Evolutionary conservation across 2,329 filamentous ascomycete genomes (phyloP).

Genomic region (Lachnellula arida): DNA sequence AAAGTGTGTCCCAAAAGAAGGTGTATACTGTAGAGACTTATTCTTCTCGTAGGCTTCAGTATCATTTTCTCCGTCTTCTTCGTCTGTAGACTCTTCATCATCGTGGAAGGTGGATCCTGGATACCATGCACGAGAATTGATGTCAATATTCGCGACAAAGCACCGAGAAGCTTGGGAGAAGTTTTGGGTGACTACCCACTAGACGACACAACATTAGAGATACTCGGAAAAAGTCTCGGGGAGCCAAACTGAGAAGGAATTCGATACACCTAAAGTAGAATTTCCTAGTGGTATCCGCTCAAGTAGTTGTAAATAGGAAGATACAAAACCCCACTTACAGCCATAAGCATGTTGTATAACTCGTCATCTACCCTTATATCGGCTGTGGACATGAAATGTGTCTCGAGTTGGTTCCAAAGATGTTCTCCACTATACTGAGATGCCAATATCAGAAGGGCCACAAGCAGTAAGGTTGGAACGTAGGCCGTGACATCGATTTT

Average conservation of each 20-base stretch:
- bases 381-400: constrained; percentile 57
- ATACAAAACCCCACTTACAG: not conserved
- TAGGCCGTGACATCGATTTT: constrained; percentile 57
- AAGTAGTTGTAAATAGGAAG: not conserved
- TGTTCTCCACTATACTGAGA: constrained; percentile 48
- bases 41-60: constrained; percentile 3
- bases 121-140: constrained; percentile 48
- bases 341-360: constrained; percentile 48
- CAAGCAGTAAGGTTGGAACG: constrained; percentile 49
- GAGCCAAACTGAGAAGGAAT: not conserved
- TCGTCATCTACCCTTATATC: constrained; percentile 63
- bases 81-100: constrained; percentile 38
- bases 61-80: constrained; percentile 39
- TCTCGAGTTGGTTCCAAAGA: constrained; percentile 41
- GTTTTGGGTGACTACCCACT: constrained; percentile 57
- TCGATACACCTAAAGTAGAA: not conserved
- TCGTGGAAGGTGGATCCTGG: constrained; percentile 37
- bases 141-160: constrained; percentile 58
- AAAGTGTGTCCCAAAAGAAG: constrained; percentile 57
- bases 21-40: constrained; percentile 49
- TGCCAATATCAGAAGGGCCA: constrained; percentile 43
- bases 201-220: constrained; percentile 59
- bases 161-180: constrained; percentile 53
- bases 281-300: not conserved
- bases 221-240: not conserved